Evolutionary conservation across 139 green algal genomes (phyloP), one percentile per base, ranked within the genome.

Genomic region (Monoraphidium neglectum): DNA sequence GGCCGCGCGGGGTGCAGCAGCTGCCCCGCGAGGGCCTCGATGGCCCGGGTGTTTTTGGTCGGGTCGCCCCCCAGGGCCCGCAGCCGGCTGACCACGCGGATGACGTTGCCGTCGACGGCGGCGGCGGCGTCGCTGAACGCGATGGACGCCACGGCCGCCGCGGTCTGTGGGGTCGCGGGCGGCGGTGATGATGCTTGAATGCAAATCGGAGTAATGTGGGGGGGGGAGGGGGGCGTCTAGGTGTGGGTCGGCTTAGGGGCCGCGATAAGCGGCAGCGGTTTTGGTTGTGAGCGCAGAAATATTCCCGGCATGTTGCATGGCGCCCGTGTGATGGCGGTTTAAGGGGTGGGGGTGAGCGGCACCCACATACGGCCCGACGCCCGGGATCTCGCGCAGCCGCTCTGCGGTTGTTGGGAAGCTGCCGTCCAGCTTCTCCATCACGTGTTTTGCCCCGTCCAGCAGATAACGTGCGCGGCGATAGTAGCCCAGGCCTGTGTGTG

Each of bases 101-200:
- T 81, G 4, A 99, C 95, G 80, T 99, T 99, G 46, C 93, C 95
- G 74, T 99, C 95, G 46, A 99, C 95, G 43, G 91, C 92, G 16
- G 93, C 90, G 23, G 81, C 84, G 2, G 67, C 40, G 73, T 92
- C 72, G 51, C 78, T 76, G 70, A 96, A 97, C 0, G 92, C 95
- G 68, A 97, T 98, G 76, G 90, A 97, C 2, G 92, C 88, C 35
- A 99, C 89, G 12, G 96, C 95, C 40, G 83, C 87, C 12, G 87
- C 86, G 2, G 96, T 99, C 79, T 98, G 98, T 3, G 89, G 79
- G 0, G 56, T 21, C 8, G 43, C 43, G 43, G 43, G 43, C 8
- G 8, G 8, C 8, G 43, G 8, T 12, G 43, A 12, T 8, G 43
- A 8, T 8, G 43, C 43, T 8, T 8, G 43, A 8, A 12, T 8